Conservation (phyloP, 2,329 filamentous ascomycete genomes). For the Cordyceps sp. region DNA sequence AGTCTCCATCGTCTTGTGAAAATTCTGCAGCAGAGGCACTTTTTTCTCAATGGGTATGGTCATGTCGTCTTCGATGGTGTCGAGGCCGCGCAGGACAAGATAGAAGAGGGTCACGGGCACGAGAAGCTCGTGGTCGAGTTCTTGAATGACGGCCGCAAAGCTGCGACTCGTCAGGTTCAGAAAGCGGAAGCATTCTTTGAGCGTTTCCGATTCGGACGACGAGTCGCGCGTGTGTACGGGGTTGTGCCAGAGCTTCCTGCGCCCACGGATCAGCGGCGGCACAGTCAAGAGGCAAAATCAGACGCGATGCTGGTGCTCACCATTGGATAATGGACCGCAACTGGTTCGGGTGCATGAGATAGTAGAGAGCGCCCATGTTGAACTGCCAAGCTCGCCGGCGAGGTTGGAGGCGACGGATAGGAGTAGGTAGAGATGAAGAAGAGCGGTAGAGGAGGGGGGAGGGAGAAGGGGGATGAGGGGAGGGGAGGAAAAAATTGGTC, state of each 20-base stretch:
- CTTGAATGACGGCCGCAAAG: slow-evolving; percentile 84
- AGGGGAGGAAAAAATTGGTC: too few species aligned
- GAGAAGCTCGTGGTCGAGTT: slow-evolving; percentile 86
- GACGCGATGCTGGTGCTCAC: slow-evolving; percentile 28
- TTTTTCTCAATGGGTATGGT: slow-evolving; percentile 69
- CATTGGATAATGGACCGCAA: slow-evolving; percentile 79
- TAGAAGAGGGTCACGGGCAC: slow-evolving; percentile 87
- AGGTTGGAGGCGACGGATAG: background rate
- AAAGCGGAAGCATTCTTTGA: slow-evolving; percentile 73
- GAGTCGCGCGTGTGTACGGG: slow-evolving; percentile 73
- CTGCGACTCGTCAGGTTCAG: slow-evolving; percentile 82
- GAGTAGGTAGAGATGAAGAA: background rate
- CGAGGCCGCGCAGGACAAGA: slow-evolving; percentile 74
- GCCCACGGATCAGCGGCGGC: too few species aligned
- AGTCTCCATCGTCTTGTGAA: slow-evolving; percentile 59
- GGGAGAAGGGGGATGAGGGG: too few species aligned
- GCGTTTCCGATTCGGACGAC: slow-evolving; percentile 54
- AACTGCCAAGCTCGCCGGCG: too few species aligned
- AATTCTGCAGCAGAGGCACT: slow-evolving; percentile 70
- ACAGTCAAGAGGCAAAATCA: slow-evolving; percentile 8
- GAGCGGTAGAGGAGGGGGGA: too few species aligned
- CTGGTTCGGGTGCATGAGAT: slow-evolving; percentile 57
- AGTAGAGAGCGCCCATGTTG: slow-evolving; percentile 52
- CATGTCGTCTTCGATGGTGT: slow-evolving; percentile 99
- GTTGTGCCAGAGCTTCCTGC: slow-evolving; percentile 92